phyloP scores from a whole-genome alignment of 164 flowering plant species.

The Sedum album region DNA sequence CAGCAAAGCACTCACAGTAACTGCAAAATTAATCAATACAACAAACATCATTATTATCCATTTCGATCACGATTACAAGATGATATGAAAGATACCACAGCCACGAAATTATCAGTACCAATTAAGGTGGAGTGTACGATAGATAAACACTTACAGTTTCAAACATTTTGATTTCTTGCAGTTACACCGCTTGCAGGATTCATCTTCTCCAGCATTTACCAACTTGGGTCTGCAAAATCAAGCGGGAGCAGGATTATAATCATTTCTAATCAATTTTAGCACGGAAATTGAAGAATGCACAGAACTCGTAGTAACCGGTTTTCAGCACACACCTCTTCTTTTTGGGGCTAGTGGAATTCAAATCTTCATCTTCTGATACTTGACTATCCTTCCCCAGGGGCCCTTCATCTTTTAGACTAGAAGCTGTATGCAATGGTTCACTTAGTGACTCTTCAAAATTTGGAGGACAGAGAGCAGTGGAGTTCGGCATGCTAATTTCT shows the following conservation, averaged over 20 bases:
- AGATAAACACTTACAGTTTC: too few relatives aligned
- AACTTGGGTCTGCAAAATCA: slow-evolving; percentile 57
- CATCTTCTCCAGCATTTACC: slow-evolving; percentile 50
- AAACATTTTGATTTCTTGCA: too few relatives aligned
- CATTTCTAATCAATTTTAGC: neutral
- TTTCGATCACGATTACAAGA: too few relatives aligned
- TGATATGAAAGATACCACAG: neutral
- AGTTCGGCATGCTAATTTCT: slow-evolving; percentile 27
- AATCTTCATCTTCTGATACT: slow-evolving; percentile 48
- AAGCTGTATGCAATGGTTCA: slow-evolving; percentile 22
- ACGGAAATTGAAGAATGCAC: neutral
- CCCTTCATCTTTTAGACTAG: slow-evolving; percentile 23
- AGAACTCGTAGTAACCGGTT: neutral
- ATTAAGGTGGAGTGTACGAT: neutral
- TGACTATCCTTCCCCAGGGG: slow-evolving; percentile 18
- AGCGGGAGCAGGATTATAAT: slow-evolving; percentile 5
- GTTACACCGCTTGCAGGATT: slow-evolving; percentile 83
- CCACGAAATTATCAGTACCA: neutral
- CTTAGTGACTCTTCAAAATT: slow-evolving; percentile 24
- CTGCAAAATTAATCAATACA: slow-evolving; percentile 29
- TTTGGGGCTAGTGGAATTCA: slow-evolving; percentile 63
- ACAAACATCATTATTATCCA: too few relatives aligned
- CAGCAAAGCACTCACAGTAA: slow-evolving; percentile 91
- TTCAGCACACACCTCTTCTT: slow-evolving; percentile 56
- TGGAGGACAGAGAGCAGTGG: slow-evolving; percentile 25